Evolutionary conservation across 1,284 basidiomycete genomes (phyloP).

Genomic region (Cryptococcus sp.): DNA sequence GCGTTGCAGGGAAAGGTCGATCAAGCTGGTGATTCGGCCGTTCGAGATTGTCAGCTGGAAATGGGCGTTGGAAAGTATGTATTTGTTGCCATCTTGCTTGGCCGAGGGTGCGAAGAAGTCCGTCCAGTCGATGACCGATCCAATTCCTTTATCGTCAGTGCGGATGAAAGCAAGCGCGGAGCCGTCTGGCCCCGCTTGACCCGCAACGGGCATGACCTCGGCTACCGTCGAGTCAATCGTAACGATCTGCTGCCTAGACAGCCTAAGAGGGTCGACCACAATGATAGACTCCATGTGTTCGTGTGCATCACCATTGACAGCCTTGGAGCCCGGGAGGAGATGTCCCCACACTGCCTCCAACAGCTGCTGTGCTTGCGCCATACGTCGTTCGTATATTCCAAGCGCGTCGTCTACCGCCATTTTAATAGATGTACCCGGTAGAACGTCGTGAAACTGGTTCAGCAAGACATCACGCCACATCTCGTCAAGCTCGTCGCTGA

Average conservation of each 20-base stretch:
- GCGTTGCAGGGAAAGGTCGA: slow-evolving; percentile 69
- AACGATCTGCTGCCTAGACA: slow-evolving; percentile 4
- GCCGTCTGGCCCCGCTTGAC: background rate
- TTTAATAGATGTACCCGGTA: slow-evolving; percentile 79
- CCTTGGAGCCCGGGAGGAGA: background rate
- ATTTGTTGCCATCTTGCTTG: background rate
- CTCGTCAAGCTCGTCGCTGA: slow-evolving; percentile 62
- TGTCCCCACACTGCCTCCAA: background rate
- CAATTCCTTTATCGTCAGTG: slow-evolving; percentile 6
- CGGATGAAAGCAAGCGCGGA: background rate
- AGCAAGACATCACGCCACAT: slow-evolving; percentile 85
- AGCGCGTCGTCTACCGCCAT: slow-evolving; percentile 44
- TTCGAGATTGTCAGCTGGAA: slow-evolving; percentile 63
- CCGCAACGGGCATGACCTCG: background rate
- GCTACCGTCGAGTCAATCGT: background rate
- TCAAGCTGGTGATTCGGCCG: slow-evolving; percentile 75
- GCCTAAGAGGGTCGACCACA: slow-evolving; percentile 8
- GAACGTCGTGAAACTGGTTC: slow-evolving; percentile 86
- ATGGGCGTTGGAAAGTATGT: slow-evolving; percentile 10
- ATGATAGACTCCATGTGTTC: background rate
- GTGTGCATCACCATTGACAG: background rate
- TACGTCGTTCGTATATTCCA: slow-evolving; percentile 9
- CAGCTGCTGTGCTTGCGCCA: slow-evolving; percentile 3
- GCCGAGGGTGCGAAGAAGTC: background rate
- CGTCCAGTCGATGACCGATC: background rate